A percentile compares a stretch with the other conserved stretches of the same genome.
Evolutionary conservation across 306 rosid genomes (phyloP).

Genomic region (Pterocarpus macrocarpus): DNA sequence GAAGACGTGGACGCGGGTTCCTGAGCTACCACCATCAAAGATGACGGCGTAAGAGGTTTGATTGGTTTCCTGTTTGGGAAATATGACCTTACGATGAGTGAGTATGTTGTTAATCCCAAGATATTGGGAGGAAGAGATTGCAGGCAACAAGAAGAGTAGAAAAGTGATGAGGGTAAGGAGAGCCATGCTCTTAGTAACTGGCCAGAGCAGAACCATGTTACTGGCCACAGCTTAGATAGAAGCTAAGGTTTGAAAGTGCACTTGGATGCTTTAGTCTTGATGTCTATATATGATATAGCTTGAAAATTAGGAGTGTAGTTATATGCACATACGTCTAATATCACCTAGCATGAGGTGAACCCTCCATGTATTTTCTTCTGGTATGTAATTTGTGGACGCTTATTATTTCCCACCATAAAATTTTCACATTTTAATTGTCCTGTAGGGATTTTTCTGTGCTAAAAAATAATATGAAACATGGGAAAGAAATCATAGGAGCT

Average conservation of each 20-base stretch:
- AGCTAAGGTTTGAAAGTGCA: not conserved
- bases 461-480: too few species aligned
- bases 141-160: constrained; percentile 59
- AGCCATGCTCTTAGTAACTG: not conserved
- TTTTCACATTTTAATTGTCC: too few species aligned
- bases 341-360: too few species aligned
- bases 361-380: too few species aligned
- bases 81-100: constrained; percentile 56
- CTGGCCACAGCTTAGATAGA: not conserved
- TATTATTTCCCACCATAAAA: too few species aligned
- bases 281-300: not conserved
- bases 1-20: constrained; percentile 83
- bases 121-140: constrained; percentile 36
- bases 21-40: constrained; percentile 91
- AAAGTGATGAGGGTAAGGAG: constrained; percentile 46
- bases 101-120: constrained; percentile 36
- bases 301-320: not conserved
- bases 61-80: constrained; percentile 32
- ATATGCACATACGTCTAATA: too few species aligned
- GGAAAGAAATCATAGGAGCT: too few species aligned
- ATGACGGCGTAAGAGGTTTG: constrained; percentile 65
- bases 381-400: too few species aligned
- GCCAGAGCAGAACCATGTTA: not conserved
- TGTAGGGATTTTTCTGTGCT: too few species aligned
- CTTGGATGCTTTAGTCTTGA: not conserved